Evolutionary conservation across 257 asterid species (phyloP), one percentile per base, ranked within the genome.

Genomic region (Nicotiana tomentosiformis): DNA sequence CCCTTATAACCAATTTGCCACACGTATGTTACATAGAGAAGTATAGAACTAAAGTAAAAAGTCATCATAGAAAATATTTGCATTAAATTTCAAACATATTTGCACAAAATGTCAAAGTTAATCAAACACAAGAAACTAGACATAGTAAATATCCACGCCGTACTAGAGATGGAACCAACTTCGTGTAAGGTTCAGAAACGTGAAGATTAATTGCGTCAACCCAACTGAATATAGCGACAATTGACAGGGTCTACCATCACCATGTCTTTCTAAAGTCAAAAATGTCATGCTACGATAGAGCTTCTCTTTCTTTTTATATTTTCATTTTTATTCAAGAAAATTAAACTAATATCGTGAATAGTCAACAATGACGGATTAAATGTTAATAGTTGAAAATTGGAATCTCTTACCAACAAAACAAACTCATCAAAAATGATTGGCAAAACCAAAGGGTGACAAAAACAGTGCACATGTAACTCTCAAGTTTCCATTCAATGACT

Each of bases 281-380:
- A 43, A 23, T 79, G 15, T 62, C 83, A 62, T 79, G 72, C 76
- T 62, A 37, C 16, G 16, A 49, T 26, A 70, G 14, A 37, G 69
- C 35, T 23, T 26, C 14, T 10, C 16, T 64, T 18, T 62, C 17
- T 12, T 29, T 30, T 6, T 2, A 29, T 20, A 29, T 20, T 14
- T 23, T 49, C 39, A 23, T 49, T 14, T 15, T 51, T 15, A 14
- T 72, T 49, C n/a, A 65, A 20, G 5, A 43, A 61, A 78, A 61
- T 3, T 60, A 79, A 61, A 79, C 7, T 35, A 39, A 60, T 9
- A 46, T 46, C 53, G 46, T 65, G 35, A 61, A 15, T 49, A 46
- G 55, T 81, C 77, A 62, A 81, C 32, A 81, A 81, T 81, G 83
- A 68, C 62, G 65, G 61, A 62, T 79, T 56, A 81, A 81, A 51